These are phyloP conservation scores for Truncatella angustata DNA, from an alignment of 2,329 filamentous ascomycete genomes.

Conservation along the genomic window DNA sequence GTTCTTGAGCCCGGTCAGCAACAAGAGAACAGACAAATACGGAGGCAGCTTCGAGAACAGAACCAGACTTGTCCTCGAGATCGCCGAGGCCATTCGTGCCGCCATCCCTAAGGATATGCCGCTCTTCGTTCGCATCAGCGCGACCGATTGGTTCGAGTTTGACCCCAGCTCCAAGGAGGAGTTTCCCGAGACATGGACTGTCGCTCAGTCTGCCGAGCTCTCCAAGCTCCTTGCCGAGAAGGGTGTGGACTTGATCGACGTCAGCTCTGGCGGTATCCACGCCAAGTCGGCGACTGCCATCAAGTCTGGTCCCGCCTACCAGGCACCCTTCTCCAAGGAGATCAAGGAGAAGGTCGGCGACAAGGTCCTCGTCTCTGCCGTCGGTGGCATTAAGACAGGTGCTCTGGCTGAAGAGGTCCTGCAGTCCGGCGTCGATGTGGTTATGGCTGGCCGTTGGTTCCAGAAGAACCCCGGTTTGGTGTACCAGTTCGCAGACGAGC, in stretches of 20 bases:
- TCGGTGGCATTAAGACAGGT: conserved; percentile 48
- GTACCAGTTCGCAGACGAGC: conserved; percentile 54
- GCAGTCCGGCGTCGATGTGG: conserved; percentile 43
- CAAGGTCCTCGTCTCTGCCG: conserved; percentile 52
- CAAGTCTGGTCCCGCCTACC: conserved; percentile 58
- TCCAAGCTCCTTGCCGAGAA: conserved; percentile 57
- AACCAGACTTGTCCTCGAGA: conserved; percentile 63
- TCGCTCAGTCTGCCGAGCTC: conserved; percentile 58
- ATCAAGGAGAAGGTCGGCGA: conserved; percentile 67
- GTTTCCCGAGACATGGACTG: conserved; percentile 55
- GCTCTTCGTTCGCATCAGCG: conserved; percentile 64
- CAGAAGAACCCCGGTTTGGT: conserved; percentile 59
- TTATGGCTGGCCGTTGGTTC: conserved; percentile 51
- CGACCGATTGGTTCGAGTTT: conserved; percentile 67
- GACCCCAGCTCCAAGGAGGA: conserved; percentile 35
- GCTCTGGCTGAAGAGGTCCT: conserved; percentile 47
- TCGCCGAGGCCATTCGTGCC: conserved; percentile 60
- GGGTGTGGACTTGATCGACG: conserved; percentile 70
- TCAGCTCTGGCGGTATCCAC: conserved; percentile 63
- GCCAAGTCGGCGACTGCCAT: conserved; percentile 45
- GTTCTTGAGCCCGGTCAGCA: conserved; percentile 68
- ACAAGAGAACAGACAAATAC: conserved; percentile 66
- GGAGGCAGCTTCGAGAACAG: conserved; percentile 74
- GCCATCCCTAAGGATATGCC: conserved; percentile 64
- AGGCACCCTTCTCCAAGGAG: conserved; percentile 62